Base-by-base conservation (phyloP, 805 yeast species). In the Blastobotrys attinorum region DNA sequence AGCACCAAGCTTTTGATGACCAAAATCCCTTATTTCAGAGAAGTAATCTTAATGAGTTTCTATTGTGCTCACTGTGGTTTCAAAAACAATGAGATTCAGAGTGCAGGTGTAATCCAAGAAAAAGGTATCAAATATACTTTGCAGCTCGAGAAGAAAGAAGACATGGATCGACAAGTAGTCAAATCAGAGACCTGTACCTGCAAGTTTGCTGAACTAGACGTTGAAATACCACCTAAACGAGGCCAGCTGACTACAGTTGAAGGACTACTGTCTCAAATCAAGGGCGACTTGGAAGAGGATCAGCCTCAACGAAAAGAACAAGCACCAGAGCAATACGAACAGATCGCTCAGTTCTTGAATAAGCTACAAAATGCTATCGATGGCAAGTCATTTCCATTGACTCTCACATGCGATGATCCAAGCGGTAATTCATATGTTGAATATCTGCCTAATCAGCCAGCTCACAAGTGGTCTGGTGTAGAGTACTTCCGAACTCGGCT, bases 381-480 rank as follows among this genome's bases (percentile, higher is more conserved):
- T n/a, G 90, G 87, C 45, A 75, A 74, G 42, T 72, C 76, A 16
- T 63, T 85, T 42, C 97, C 97, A 1, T 58, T 90, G 49, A 83
- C 94, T 0, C 73, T 90, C 39, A 70, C 73, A 20, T 67, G 87
- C 8, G 96, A 89, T 62, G 98, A 92, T 63, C 97, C 98, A 22
- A 76, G 96, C 1, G 98, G 98, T 13, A 92, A 92, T 68, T 90
- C 97, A 3, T 92, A 97, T 95, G 79, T 92, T 43, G 96, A 86
- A 59, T 86, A 73, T 61, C 64, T 76, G 47, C 96, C 96, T 16
- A 89, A 85, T 47, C 96, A 87, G 61, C 73, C 95, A 3, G 70
- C 83, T 31, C 94, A 86, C 64, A 87, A 89, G 63, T 90, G 96
- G 96, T 74, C 92, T 21, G 83, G 79, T 63, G 70, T 73, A 27